Evolutionary conservation across 129 eudicot genomes (phyloP).

Genomic region (Flaveria trinervia): DNA sequence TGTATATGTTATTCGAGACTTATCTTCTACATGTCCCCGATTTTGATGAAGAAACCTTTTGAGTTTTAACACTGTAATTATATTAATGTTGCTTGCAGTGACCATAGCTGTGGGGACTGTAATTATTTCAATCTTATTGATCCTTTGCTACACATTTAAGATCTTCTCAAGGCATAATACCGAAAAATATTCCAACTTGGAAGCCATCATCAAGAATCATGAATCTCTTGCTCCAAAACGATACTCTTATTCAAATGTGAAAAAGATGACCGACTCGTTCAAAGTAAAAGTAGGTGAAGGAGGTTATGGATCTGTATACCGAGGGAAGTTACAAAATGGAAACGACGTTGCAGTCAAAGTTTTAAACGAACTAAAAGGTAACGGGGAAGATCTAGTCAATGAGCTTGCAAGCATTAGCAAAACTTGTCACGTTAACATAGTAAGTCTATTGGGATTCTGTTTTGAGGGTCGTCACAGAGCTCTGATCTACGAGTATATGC

Average conservation of each 20-base stretch:
- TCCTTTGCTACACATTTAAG: conserved; percentile 12
- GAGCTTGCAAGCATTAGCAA: conserved; percentile 53
- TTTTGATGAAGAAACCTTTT: background rate
- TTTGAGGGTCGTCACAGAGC: conserved; percentile 45
- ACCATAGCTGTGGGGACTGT: conserved; percentile 17
- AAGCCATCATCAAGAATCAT: conserved; percentile 32
- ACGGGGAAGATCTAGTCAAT: conserved; percentile 51
- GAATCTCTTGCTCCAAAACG: conserved; percentile 46
- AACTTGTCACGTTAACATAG: conserved; percentile 53
- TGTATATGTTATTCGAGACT: background rate
- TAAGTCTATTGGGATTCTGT: conserved; percentile 49
- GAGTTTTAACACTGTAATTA: background rate
- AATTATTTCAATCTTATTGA: background rate
- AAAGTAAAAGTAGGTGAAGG: conserved; percentile 50
- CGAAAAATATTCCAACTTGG: conserved; percentile 26
- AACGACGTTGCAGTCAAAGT: conserved; percentile 49
- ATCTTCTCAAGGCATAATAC: background rate
- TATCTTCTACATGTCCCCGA: background rate
- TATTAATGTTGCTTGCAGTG: conserved; percentile 19
- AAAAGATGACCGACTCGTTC: conserved; percentile 45
- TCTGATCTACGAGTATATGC: conserved; percentile 33
- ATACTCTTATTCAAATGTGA: conserved; percentile 41
- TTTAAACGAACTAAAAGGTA: conserved; percentile 41
- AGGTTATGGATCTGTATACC: conserved; percentile 53
- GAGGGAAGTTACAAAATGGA: conserved; percentile 45